Percentiles rank a stretch among this genome's conserved stretches.
These are phyloP conservation scores for Baorangia bicolor DNA, from an alignment of 768 basidiomycete genomes.

Conservation along the genomic window DNA sequence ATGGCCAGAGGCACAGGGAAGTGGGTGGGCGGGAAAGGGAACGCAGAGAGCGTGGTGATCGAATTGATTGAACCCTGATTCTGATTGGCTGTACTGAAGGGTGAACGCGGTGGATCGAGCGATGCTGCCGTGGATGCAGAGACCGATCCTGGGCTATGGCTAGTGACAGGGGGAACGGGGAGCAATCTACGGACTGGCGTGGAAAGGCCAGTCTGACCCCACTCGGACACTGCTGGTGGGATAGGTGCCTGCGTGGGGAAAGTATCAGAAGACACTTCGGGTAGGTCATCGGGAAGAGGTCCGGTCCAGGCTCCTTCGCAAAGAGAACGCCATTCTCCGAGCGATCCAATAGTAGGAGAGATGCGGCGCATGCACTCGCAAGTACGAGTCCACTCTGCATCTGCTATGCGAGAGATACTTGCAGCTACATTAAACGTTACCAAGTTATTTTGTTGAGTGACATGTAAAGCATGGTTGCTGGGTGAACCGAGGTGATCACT, in stretches of 20 bases:
- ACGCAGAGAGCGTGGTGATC: conserved; percentile 69
- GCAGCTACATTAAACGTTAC: conserved; percentile 64
- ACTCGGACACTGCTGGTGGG: conserved; percentile 24
- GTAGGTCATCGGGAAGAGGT: conserved; percentile 32
- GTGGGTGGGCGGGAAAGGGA: conserved; percentile 72
- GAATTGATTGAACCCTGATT: conserved; percentile 40
- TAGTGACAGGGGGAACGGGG: conserved; percentile 20
- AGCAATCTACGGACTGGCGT: conserved; percentile 20
- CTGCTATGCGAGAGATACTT: conserved; percentile 66
- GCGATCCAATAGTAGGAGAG: conserved; percentile 63
- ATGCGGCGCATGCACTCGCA: conserved; percentile 72
- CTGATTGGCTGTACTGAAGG: conserved; percentile 17
- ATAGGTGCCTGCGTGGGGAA: background rate
- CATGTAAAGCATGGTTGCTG: conserved; percentile 64
- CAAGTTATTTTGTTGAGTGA: conserved; percentile 59
- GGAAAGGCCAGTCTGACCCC: conserved; percentile 27
- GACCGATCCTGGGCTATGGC: conserved; percentile 10
- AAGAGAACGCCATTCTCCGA: conserved; percentile 69
- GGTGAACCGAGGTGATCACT: background rate
- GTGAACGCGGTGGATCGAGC: conserved; percentile 27
- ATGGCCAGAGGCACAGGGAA: conserved; percentile 56
- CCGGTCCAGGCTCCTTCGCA: conserved; percentile 79
- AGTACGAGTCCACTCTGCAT: conserved; percentile 71
- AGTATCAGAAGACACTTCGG: conserved; percentile 13
- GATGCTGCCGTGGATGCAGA: background rate